phyloP scores from a whole-genome alignment of 768 basidiomycete species.

The Trichaptum fuscoviolaceum region DNA sequence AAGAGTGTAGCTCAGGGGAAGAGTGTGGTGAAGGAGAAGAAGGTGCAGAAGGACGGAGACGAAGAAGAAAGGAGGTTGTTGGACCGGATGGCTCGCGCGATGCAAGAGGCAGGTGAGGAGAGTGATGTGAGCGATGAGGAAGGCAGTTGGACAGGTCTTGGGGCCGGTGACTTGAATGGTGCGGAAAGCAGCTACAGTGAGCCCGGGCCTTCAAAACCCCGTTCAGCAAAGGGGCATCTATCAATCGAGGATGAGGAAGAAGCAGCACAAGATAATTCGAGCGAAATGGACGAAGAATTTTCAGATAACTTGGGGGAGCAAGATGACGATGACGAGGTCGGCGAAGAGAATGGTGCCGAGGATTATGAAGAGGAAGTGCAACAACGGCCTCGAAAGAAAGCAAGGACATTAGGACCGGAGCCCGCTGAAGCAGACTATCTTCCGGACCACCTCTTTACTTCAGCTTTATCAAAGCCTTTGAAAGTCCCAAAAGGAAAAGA shows the following conservation, averaged over 20 bases:
- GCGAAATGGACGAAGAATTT: not conserved
- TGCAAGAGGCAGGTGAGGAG: slow-evolving; percentile 35
- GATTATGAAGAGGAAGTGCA: slow-evolving; percentile 18
- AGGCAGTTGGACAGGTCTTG: slow-evolving; percentile 5
- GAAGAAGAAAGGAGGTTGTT: slow-evolving; percentile 20
- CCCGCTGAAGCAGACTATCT: slow-evolving; percentile 35
- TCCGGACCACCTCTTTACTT: slow-evolving; percentile 58
- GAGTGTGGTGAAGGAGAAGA: slow-evolving; percentile 14
- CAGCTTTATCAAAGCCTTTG: slow-evolving; percentile 41
- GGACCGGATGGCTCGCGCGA: slow-evolving; percentile 35
- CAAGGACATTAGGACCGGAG: slow-evolving; percentile 17
- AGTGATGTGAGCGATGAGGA: slow-evolving; percentile 16
- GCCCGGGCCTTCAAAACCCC: not conserved
- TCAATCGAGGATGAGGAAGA: slow-evolving; percentile 16
- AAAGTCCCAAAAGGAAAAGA: slow-evolving; percentile 11
- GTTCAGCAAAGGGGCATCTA: not conserved
- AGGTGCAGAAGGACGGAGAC: slow-evolving; percentile 13
- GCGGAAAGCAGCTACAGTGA: not conserved
- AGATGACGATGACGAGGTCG: slow-evolving; percentile 17
- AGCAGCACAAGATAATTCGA: slow-evolving; percentile 24
- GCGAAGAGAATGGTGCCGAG: slow-evolving; percentile 19
- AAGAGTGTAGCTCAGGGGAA: slow-evolving; percentile 11
- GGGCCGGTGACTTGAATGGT: not conserved
- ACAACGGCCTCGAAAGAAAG: slow-evolving; percentile 24
- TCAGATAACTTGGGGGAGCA: slow-evolving; percentile 5